Evolutionary conservation across 2,329 filamentous ascomycete species (phyloP), one percentile per base, ranked within the genome.

Genomic region (Fusarium sp.): DNA sequence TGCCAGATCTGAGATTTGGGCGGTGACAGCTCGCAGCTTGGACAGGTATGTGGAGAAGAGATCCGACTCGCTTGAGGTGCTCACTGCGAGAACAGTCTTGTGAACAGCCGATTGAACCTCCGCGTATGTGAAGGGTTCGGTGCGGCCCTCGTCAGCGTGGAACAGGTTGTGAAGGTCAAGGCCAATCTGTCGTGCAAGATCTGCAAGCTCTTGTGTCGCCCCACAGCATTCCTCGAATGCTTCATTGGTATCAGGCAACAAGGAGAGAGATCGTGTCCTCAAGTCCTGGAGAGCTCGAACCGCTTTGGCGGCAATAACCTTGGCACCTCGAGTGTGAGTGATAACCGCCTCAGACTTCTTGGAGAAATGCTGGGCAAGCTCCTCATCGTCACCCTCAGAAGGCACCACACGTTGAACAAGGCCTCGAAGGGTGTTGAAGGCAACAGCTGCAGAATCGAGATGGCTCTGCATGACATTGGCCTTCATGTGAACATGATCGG

Each of bases 241-340:
- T 22, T 90, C 87, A 13, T 86, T 82, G 3, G 90, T 91, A 37
- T 93, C 90, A 5, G 88, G 87, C 29, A 88, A 85, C 41, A 97
- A 84, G 20, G 92, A 92, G 54, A 97, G 83, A 9, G 91, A 94
- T 53, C 94, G 86, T 5, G 88, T 85, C 78, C 91, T 90, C 57
- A 97, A 86, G 60, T 97, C 94, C 65, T 93, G 89, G 14, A 97
- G 82, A 20, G 92, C 89, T 55, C 92, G 89, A 44, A 93, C 87
- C 8, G 92, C 88, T 82, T 97, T 97, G 59, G 90, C 88, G 49
- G 92, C 89, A 51, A 95, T 86, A 34, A 97, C 92, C 84, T 97
- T 97, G 59, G 91, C 88, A 77, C 92, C 94, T 65, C 94, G 88
- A 10, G 92, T 92, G 75, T 94, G 91, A 16, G 88, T 89, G 64